Evolutionary conservation across 1,284 basidiomycete species (phyloP), one percentile per base, ranked within the genome.

Genomic region (Phellopilus nigrolimitatus): DNA sequence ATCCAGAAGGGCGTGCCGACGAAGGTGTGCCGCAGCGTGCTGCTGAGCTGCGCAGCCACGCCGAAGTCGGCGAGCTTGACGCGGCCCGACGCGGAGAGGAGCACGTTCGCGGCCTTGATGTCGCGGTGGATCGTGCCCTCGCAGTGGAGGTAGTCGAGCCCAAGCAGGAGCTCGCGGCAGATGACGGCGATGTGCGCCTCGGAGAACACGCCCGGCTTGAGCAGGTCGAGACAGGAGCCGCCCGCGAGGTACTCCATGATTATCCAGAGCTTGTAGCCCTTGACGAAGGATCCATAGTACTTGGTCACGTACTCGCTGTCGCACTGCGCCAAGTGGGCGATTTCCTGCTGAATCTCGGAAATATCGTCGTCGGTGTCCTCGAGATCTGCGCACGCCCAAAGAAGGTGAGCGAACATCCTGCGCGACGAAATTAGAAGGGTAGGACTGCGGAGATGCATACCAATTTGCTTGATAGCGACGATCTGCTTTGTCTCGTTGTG

Each of bases 231-330:
- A 70, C 95, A 97, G 17, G 94, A 97, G n/a, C 95, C 95, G 28
- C 95, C 97, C 0, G 94, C 94, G 46, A 98, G 85, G 67, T 93
- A 98, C 68, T 99, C 95, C 97, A 99, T 99, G 63, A 99, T 78
- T 64, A 99, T 99, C 97, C 97, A 99, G 15, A 99, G 76, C 67
- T 97, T 97, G 75, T 95, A 98, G 12, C 91, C 85, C 58, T 91
- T 86, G 55, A 99, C 91, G 67, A 99, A 99, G 50, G 92, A 95
- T 46, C 93, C 95, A 62, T 97, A 98, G 69, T 98, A 99, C 27
- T 45, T 45, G 31, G 95, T 99, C 51, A 99, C 92, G 66, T 91
- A 92, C 68, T 95, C 90, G 7, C 94, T 97, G 65, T 95, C 92
- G 71, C 93, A 97, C 61, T 93, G 91, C 0, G 95, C 91, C 27